Conservation (phyloP, 225 moss, liverwort and hornwort species). For the Physcomitrium patens region DNA sequence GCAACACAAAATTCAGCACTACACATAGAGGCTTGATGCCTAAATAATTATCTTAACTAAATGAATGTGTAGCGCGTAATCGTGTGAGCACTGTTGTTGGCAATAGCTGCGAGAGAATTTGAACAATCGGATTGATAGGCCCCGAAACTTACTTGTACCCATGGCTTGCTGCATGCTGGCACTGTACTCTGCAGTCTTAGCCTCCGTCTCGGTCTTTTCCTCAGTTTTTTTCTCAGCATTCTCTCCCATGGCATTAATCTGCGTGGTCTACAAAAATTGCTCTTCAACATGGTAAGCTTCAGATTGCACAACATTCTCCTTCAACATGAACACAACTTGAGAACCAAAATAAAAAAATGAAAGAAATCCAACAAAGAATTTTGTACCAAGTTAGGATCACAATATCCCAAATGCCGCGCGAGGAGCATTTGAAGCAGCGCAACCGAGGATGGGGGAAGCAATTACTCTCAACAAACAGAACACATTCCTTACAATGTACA, state of each 20-base stretch:
- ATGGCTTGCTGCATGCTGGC: constrained; percentile 84
- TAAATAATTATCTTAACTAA: not conserved
- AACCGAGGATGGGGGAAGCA: not conserved
- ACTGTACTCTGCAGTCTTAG: constrained; percentile 67
- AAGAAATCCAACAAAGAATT: not conserved
- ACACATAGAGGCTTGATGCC: not conserved
- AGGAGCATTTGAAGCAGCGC: not conserved
- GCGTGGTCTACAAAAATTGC: constrained; percentile 17
- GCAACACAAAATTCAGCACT: constrained; percentile 22
- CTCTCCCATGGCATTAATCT: constrained; percentile 57
- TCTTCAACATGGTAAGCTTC: constrained; percentile 1
- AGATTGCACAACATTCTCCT: not conserved
- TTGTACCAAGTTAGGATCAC: not conserved
- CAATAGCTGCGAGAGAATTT: constrained; percentile 10
- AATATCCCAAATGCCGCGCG: not conserved
- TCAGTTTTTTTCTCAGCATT: constrained; percentile 54
- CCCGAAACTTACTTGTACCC: constrained; percentile 69
- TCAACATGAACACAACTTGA: not conserved
- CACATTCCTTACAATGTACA: not conserved
- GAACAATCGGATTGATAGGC: constrained; percentile 9
- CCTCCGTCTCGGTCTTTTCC: constrained; percentile 40
- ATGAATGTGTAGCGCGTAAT: not conserved
- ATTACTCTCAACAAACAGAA: not conserved
- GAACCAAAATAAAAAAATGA: not conserved
- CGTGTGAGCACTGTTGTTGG: not conserved